Evolutionary conservation across 257 asterid species (phyloP).

Genomic region (Oldenlandia corymbosa): DNA sequence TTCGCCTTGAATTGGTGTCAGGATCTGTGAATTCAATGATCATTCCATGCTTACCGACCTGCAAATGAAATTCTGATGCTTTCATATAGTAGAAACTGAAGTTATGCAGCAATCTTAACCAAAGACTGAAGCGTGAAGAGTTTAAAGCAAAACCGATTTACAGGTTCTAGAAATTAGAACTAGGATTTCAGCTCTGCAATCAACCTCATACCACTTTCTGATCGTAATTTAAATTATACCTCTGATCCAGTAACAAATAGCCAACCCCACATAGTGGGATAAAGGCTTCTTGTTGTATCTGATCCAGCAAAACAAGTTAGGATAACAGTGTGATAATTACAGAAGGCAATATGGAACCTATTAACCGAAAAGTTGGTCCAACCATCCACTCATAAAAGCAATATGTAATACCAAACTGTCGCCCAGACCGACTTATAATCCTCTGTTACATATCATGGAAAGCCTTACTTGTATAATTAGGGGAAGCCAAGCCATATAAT

Average conservation of each 20-base stretch:
- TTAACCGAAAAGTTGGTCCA: slow-evolving; percentile 9
- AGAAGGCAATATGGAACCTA: slow-evolving; percentile 1
- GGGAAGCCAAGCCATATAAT: background rate
- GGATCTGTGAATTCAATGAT: slow-evolving; percentile 93
- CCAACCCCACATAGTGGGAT: too few species aligned
- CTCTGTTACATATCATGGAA: background rate
- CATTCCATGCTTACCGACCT: slow-evolving; percentile 95
- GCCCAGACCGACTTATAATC: background rate
- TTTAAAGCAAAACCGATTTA: background rate
- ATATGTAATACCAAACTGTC: background rate
- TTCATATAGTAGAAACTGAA: background rate
- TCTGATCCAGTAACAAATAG: too few species aligned
- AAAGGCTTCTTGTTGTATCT: too few species aligned
- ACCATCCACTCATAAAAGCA: slow-evolving; percentile 1
- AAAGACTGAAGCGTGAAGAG: background rate
- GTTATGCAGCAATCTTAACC: background rate
- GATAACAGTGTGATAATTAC: slow-evolving; percentile 5
- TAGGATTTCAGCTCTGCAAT: background rate
- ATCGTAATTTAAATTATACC: background rate
- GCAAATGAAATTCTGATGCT: slow-evolving; percentile 15
- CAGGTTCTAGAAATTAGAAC: background rate
- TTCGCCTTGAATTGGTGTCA: slow-evolving; percentile 51
- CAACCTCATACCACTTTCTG: slow-evolving; percentile 3
- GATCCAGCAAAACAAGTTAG: slow-evolving; percentile 15
- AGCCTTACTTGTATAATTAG: background rate